A percentile compares a stretch with the other conserved stretches of the same genome.
These are phyloP conservation scores for Lentinula sp. DNA, from an alignment of 768 basidiomycete genomes.

Conservation along the genomic window DNA sequence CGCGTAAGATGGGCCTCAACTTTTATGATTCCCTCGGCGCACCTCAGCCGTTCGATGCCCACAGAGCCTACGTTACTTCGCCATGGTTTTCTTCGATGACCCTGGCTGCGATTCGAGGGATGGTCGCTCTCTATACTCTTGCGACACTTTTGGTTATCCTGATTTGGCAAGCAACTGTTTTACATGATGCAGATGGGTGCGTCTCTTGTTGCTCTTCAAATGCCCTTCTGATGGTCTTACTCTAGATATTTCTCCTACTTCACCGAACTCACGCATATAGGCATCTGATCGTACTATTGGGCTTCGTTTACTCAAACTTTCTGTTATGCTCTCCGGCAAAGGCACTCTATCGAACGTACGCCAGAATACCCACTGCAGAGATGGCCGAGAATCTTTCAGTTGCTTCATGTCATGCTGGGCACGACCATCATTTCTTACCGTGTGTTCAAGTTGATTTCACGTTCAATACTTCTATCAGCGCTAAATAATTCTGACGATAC, in stretches of 20 bases:
- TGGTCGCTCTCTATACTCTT: slow-evolving; percentile 47
- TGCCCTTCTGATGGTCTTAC: not conserved
- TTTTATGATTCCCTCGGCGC: not conserved
- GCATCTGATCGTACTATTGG: slow-evolving; percentile 57
- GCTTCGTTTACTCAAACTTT: slow-evolving; percentile 50
- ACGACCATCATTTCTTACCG: slow-evolving; percentile 50
- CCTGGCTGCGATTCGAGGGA: slow-evolving; percentile 39
- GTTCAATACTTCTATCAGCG: not conserved
- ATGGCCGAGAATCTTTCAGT: slow-evolving; percentile 52
- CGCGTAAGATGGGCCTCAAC: not conserved
- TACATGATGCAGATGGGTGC: slow-evolving; percentile 25
- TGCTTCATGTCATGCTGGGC: slow-evolving; percentile 49
- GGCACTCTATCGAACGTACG: slow-evolving; percentile 11
- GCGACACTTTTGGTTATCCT: slow-evolving; percentile 32
- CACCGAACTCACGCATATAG: slow-evolving; percentile 57
- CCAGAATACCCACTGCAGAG: slow-evolving; percentile 46
- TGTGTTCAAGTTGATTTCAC: slow-evolving; percentile 25
- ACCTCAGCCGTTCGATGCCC: slow-evolving; percentile 25
- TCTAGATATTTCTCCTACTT: slow-evolving; percentile 60
- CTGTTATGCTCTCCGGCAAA: slow-evolving; percentile 24
- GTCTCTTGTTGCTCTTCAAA: slow-evolving; percentile 9
- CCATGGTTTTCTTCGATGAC: slow-evolving; percentile 34
- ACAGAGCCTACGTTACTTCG: slow-evolving; percentile 39
- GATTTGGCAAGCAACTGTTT: slow-evolving; percentile 24
- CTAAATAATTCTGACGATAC: not conserved